Base-by-base conservation (phyloP, 345 rosid genomes). In the Psidium friedrichsthalianum region DNA sequence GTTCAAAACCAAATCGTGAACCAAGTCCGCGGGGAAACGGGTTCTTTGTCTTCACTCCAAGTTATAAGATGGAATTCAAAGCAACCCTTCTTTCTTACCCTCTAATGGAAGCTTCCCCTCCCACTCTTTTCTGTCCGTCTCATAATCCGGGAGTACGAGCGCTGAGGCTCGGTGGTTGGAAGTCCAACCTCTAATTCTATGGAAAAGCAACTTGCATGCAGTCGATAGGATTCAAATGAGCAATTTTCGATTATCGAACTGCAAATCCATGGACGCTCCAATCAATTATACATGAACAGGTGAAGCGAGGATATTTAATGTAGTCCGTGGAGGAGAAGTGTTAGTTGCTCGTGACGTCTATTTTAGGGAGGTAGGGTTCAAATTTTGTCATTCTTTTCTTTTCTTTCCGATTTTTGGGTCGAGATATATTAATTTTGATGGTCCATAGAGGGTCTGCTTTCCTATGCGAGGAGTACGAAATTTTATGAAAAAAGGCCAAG, bases 231-330 rank as follows among this genome's bases (percentile, higher is more conserved):
- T 32, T 5, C 1, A 8, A 69, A 36, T 5, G 16, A 36, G 3
- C 2, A 0, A 69, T 1, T 42, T 36, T 36, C 7, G 9, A 8
- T 36, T 69, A 36, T 21, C 5, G 10, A 69, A 6, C 1, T 36
- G 13, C 18, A 69, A 36, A 18, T 69, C 2, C 1, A 1, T 2
- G 29, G 8, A 58, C 3, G 1, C 32, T 25, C 0, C 32, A 0
- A 59, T 59, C 10, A 59, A 59, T 59, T 27, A 15, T 15, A 18
- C 42, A 27, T 14, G 2, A 61, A 2, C 24, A 9, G 9, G 13
- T 32, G 78, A 18, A 32, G 24, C 12, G 0, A 69, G 24, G 44
- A 69, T 18, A 32, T 18, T 69, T 32, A 3, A 3, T 69, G 1
- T 18, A 36, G 47, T 69, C 6, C 24, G 9, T 36, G 78, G 32